These are phyloP conservation scores for Dissophora globulifera DNA, from an alignment of 192 early-diverging fungal species.

Conservation along the genomic window DNA sequence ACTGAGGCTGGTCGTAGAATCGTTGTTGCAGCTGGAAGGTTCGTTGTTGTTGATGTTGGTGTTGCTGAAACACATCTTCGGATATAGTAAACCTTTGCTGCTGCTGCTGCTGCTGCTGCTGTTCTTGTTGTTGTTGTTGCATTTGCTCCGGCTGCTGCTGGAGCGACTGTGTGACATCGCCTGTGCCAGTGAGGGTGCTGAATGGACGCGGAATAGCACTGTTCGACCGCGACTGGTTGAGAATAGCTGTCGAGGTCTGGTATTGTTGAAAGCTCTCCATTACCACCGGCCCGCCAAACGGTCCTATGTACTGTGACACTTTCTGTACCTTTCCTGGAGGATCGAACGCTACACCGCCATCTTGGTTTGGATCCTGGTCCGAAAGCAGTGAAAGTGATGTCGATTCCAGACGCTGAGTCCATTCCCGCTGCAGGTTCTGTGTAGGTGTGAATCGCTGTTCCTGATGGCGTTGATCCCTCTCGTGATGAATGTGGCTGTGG, in stretches of 20 bases:
- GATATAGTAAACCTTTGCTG: too few species aligned
- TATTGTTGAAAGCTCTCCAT: conserved; percentile 40
- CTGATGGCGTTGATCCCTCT: too few species aligned
- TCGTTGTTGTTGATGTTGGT: neutral
- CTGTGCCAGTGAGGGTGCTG: neutral
- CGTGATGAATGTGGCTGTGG: conserved; percentile 22
- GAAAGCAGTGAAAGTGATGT: too few species aligned
- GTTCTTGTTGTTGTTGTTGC: conserved; percentile 8
- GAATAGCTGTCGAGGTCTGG: conserved; percentile 34
- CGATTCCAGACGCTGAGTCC: neutral
- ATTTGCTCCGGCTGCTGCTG: conserved; percentile 14
- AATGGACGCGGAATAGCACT: conserved; percentile 9
- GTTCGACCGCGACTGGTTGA: conserved; percentile 20
- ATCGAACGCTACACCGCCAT: conserved; percentile 1
- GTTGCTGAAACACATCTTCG: too few species aligned
- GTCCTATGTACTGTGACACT: conserved; percentile 41
- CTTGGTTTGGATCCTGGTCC: too few species aligned
- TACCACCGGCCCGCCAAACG: conserved; percentile 41
- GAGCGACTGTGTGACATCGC: neutral
- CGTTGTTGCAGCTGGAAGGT: neutral
- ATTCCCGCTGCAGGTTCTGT: neutral
- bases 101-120: conserved; percentile 5
- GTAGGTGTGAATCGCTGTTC: neutral
- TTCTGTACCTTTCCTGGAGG: conserved; percentile 37
- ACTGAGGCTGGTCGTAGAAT: neutral